Conservation (phyloP, 345 rosid species). For the Eutrema heterophyllum region DNA sequence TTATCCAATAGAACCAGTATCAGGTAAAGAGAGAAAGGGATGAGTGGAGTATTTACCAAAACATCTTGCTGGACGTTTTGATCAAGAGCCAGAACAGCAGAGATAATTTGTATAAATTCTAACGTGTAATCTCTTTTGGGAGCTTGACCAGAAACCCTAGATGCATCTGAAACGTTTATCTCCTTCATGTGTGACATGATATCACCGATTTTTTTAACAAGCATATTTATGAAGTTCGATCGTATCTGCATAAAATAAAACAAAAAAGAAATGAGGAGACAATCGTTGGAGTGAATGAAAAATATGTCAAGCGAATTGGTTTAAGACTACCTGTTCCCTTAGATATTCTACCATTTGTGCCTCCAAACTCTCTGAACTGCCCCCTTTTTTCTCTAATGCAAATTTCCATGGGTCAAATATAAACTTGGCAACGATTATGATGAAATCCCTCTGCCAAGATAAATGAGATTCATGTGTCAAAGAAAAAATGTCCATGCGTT, state of each 20-base stretch:
- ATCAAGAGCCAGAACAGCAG: slow-evolving; percentile 84
- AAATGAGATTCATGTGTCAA: slow-evolving; percentile 16
- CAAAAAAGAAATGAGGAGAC: slow-evolving; percentile 7
- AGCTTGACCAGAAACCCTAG: slow-evolving; percentile 30
- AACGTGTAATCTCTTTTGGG: slow-evolving; percentile 55
- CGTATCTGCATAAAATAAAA: slow-evolving; percentile 46
- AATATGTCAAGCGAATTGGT: neutral
- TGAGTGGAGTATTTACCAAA: slow-evolving; percentile 50
- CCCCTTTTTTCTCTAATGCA: slow-evolving; percentile 49
- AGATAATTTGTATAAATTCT: slow-evolving; percentile 77
- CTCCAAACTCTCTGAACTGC: slow-evolving; percentile 61
- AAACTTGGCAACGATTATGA: slow-evolving; percentile 75
- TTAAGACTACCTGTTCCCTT: slow-evolving; percentile 53
- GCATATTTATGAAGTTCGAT: slow-evolving; percentile 63
- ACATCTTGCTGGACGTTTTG: slow-evolving; percentile 74
- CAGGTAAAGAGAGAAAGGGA: neutral
- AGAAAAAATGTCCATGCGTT: slow-evolving; percentile 8
- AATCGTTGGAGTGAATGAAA: slow-evolving; percentile 2
- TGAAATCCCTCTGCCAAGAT: slow-evolving; percentile 73
- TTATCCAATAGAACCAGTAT: neutral
- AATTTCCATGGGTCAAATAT: slow-evolving; percentile 84
- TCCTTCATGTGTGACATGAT: slow-evolving; percentile 51
- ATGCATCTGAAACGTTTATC: slow-evolving; percentile 35
- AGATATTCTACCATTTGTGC: slow-evolving; percentile 58
- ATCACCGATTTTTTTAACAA: slow-evolving; percentile 62